Conservation (phyloP, 2,329 filamentous ascomycete genomes). For the Diaporthe sp. region DNA sequence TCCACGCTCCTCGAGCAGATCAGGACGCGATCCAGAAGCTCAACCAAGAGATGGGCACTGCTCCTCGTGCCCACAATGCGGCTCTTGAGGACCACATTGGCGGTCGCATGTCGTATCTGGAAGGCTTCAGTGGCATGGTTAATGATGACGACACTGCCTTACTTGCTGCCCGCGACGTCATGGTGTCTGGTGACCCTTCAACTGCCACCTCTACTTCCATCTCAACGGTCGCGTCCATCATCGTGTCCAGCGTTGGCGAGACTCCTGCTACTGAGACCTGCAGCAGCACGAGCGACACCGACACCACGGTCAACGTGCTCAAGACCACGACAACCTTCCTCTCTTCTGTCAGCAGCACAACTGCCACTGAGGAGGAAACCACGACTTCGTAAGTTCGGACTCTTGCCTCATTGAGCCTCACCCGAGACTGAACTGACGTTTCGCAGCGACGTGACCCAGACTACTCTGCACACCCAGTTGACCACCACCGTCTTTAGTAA, state of each 20-base stretch:
- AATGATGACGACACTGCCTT: constrained; percentile 9
- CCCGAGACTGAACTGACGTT: background rate
- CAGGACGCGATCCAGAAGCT: constrained; percentile 36
- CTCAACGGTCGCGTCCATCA: background rate
- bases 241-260: background rate
- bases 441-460: constrained; percentile 5
- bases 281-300: background rate
- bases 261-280: background rate
- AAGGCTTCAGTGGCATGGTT: constrained; percentile 32
- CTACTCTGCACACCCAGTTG: background rate
- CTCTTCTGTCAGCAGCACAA: background rate
- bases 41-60: constrained; percentile 1
- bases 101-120: constrained; percentile 27
- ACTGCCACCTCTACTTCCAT: background rate
- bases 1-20: constrained; percentile 36
- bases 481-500: constrained; percentile 28
- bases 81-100: background rate
- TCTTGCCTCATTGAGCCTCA: background rate
- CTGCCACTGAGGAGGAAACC: background rate
- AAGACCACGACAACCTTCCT: background rate
- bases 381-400: constrained; percentile 23
- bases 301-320: background rate
- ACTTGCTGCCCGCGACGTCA: constrained; percentile 6
- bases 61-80: background rate
- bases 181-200: constrained; percentile 6